Evolutionary conservation across 805 yeast species (phyloP).

Genomic region (Sugiyamaella qingdaonensis): DNA sequence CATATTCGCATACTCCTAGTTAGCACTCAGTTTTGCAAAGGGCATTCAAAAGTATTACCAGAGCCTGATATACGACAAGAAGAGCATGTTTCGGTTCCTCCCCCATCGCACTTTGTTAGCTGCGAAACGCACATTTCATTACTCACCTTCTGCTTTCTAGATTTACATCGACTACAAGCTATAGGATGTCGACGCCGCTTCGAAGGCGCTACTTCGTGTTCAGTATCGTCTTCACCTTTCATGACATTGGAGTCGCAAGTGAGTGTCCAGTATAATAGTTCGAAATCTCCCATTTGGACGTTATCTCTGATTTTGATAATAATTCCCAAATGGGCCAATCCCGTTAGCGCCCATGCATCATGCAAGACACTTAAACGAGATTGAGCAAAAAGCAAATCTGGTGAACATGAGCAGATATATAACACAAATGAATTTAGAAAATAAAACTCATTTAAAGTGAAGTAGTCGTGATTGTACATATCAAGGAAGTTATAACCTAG

Average conservation of each 20-base stretch:
- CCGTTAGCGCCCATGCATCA: too few species aligned
- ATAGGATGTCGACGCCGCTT: constrained; percentile 13
- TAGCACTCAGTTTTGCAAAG: constrained; percentile 5
- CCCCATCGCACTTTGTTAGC: not conserved
- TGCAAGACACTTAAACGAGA: too few species aligned
- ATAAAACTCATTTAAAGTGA: too few species aligned
- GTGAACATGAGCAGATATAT: too few species aligned
- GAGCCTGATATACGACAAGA: not conserved
- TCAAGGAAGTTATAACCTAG: too few species aligned
- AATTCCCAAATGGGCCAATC: too few species aligned
- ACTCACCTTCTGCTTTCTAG: constrained; percentile 14
- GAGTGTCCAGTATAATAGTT: not conserved
- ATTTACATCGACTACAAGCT: constrained; percentile 16
- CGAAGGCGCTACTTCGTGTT: not conserved
- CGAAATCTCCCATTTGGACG: not conserved
- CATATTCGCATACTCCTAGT: constrained; percentile 6
- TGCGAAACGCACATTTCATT: constrained; percentile 5
- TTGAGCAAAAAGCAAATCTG: too few species aligned
- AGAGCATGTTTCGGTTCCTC: not conserved
- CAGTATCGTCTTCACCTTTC: constrained; percentile 1
- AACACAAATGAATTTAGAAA: too few species aligned
- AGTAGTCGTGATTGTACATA: too few species aligned
- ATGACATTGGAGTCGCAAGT: not conserved
- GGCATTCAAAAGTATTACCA: not conserved
- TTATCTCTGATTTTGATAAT: too few species aligned